A percentile compares a stretch with the other conserved stretches of the same genome.
Conservation (phyloP, 2,329 filamentous ascomycete genomes). For the Paramyrothecium roridum region DNA sequence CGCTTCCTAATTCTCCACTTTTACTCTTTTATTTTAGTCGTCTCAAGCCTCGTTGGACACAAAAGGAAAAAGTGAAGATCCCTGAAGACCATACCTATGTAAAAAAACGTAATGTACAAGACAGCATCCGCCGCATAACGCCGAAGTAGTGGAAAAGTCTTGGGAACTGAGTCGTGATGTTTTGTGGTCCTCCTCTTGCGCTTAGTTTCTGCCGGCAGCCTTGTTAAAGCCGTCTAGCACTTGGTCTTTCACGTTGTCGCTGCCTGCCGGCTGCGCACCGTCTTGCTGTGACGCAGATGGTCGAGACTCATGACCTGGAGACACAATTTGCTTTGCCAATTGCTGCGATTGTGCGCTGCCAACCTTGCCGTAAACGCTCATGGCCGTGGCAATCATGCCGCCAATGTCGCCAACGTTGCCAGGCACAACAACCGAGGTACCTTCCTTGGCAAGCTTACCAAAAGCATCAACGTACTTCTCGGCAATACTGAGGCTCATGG, state of each 20-base stretch:
- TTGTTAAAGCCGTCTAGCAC: slow-evolving; percentile 38
- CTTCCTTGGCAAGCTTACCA: slow-evolving; percentile 86
- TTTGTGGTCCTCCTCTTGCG: not conserved
- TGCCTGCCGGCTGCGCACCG: slow-evolving; percentile 13
- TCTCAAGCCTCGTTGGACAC: not conserved
- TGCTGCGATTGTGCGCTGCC: slow-evolving; percentile 72
- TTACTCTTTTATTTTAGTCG: not conserved
- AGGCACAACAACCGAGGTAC: slow-evolving; percentile 91
- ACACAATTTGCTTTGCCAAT: slow-evolving; percentile 52
- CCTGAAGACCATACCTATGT: not conserved
- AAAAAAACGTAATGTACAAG: not conserved
- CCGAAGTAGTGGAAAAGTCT: not conserved
- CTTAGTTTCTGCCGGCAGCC: slow-evolving; percentile 26
- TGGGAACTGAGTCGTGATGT: not conserved
- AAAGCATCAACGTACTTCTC: slow-evolving; percentile 99
- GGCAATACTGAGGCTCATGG: slow-evolving; percentile 82
- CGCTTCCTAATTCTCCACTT: not conserved
- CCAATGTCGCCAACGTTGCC: slow-evolving; percentile 96
- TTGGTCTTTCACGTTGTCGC: slow-evolving; percentile 30
- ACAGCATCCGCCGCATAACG: not conserved
- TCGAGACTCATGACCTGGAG: not conserved
- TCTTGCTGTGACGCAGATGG: slow-evolving; percentile 4
- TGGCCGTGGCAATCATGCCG: slow-evolving; percentile 92
- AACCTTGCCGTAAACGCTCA: slow-evolving; percentile 94
- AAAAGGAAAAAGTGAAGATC: not conserved